Evolutionary conservation across 306 rosid genomes (phyloP).

Genomic region (Cyclanthera cordifolia): DNA sequence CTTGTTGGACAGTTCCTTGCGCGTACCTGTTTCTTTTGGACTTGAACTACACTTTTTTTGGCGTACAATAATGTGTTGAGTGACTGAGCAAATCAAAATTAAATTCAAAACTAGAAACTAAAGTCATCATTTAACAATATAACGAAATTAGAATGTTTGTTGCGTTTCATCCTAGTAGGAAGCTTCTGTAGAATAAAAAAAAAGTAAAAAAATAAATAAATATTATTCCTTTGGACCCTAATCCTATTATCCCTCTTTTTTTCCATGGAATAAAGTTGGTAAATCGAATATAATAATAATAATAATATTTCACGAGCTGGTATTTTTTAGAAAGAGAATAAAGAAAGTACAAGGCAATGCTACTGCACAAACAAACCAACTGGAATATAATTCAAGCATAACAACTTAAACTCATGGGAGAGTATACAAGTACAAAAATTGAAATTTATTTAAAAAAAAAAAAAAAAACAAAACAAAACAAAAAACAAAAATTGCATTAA

Average conservation of each 20-base stretch:
- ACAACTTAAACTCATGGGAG: background rate
- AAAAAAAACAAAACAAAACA: too few species aligned
- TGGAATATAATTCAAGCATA: background rate
- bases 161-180: too few species aligned
- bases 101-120: too few species aligned
- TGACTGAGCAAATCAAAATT: too few species aligned
- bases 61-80: too few species aligned
- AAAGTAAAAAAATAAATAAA: too few species aligned
- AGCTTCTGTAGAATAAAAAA: constrained; percentile 19
- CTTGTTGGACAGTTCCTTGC: too few species aligned
- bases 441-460: background rate
- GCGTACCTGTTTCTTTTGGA: too few species aligned
- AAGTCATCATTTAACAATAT: too few species aligned
- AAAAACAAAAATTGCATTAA: too few species aligned
- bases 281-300: constrained; percentile 14
- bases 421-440: background rate
- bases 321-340: constrained; percentile 9
- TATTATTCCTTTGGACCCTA: constrained; percentile 59
- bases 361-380: background rate
- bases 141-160: too few species aligned
- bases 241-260: constrained; percentile 21
- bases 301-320: constrained; percentile 16
- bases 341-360: constrained; percentile 4
- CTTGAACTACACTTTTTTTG: too few species aligned
- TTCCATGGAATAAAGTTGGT: constrained; percentile 37